These are phyloP conservation scores for Xerocomellus amylosporus DNA, from an alignment of 768 basidiomycete genomes.

Conservation along the genomic window DNA sequence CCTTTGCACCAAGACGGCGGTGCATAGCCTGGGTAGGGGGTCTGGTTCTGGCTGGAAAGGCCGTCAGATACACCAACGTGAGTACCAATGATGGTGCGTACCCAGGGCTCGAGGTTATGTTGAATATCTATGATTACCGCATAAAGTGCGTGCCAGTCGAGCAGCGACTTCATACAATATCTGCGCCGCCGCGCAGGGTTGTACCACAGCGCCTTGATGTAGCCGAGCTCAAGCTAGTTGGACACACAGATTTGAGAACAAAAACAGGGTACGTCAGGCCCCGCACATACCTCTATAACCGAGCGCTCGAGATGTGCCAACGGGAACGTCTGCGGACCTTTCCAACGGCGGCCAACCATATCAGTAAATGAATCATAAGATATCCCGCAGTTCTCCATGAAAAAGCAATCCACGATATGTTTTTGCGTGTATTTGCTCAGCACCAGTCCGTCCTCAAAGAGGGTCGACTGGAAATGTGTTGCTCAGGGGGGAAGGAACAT, in stretches of 20 bases:
- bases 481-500: slow-evolving; percentile 1
- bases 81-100: not conserved
- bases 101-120: slow-evolving; percentile 17
- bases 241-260: not conserved
- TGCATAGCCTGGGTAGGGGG: slow-evolving; percentile 23
- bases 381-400: slow-evolving; percentile 59
- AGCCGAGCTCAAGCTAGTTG: slow-evolving; percentile 53
- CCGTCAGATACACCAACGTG: not conserved
- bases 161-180: slow-evolving; percentile 57
- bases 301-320: slow-evolving; percentile 41
- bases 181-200: slow-evolving; percentile 69
- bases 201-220: slow-evolving; percentile 60
- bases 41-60: slow-evolving; percentile 24
- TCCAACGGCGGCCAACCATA: slow-evolving; percentile 41
- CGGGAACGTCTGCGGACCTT: slow-evolving; percentile 34
- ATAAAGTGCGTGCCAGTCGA: slow-evolving; percentile 67
- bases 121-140: slow-evolving; percentile 38
- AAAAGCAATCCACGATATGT: slow-evolving; percentile 64
- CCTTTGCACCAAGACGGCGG: slow-evolving; percentile 54
- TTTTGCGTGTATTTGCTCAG: slow-evolving; percentile 47
- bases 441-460: slow-evolving; percentile 54
- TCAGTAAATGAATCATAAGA: slow-evolving; percentile 46
- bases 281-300: slow-evolving; percentile 34
- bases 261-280: not conserved
- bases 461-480: slow-evolving; percentile 44